Evolutionary conservation across 2,329 filamentous ascomycete genomes (phyloP), one percentile per base, ranked within the genome.

Genomic region (Parafenestella ontariensis): DNA sequence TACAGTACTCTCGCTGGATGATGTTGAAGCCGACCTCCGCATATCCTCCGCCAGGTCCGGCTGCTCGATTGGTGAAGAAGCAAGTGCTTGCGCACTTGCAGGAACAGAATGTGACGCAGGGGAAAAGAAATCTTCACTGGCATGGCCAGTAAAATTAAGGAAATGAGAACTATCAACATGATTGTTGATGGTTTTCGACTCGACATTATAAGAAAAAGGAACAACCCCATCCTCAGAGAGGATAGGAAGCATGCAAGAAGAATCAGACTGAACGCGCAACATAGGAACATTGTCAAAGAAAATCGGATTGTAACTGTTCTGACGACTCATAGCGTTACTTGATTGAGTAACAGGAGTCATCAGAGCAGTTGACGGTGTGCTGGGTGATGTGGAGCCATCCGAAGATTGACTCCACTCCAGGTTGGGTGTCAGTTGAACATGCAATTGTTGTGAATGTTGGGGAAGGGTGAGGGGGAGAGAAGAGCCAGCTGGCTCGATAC

Each of bases 1-100:
- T 59, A 78, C 77, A 49, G 70, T 70, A 54, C 67, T 68, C 60
- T 69, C 68, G 53, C 63, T 69, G 5, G 66, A 69, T 46, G 58
- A 55, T 54, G 56, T 45, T 56, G 82, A 84, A 66, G 77, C 64
- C 59, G 80, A 81, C 69, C 77, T 77, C 68, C 77, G 77, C 81
- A 84, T 83, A 69, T 83, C 80, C 68, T 77, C 71, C 63, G 74
- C 73, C 68, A 73, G 70, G 70, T 66, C 58, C 71, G 68, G 62
- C 68, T 65, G 56, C 45, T 66, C 49, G 52, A 65, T 55, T 53
- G 62, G 57, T 46, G 62, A 63, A 64, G 66, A 68, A 56, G 61
- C 69, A 72, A 74, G 66, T 71, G 70, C 59, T 29, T 61, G 58
- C 15, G 61, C 69, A 74, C 70, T 72, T 72, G 69, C 59, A 63